Conservation (phyloP, 164 flowering plant genomes). For the Litsea cubeba region DNA sequence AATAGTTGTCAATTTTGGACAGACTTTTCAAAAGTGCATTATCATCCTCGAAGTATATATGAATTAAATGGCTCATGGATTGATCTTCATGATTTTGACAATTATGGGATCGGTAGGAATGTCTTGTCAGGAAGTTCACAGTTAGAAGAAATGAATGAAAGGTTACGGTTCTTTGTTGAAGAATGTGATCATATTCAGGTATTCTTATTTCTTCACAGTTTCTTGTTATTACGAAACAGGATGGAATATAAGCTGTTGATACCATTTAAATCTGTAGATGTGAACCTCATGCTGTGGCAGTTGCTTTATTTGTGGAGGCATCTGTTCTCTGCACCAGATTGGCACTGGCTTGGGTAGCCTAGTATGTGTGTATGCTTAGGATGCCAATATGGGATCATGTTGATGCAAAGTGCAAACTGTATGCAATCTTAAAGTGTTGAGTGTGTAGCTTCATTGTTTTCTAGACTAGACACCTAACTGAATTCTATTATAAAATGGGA, state of each 20-base stretch:
- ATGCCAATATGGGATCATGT: not conserved
- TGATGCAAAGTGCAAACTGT: not conserved
- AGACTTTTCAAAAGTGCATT: constrained; percentile 91
- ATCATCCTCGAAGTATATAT: constrained; percentile 83
- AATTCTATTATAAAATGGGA: not conserved
- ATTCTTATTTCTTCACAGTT: not conserved
- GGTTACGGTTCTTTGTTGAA: constrained; percentile 88
- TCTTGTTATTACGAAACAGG: not conserved
- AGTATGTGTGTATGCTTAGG: not conserved
- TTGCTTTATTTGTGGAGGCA: not conserved
- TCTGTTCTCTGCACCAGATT: too few relatives aligned
- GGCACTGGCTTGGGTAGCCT: not conserved
- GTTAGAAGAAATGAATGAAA: constrained; percentile 77
- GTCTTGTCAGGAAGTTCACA: constrained; percentile 43
- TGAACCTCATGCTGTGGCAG: not conserved
- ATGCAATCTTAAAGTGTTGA: not conserved
- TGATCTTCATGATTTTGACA: constrained; percentile 51
- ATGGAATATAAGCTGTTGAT: not conserved
- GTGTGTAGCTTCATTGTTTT: not conserved
- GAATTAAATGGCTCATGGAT: constrained; percentile 67
- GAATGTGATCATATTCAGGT: constrained; percentile 97
- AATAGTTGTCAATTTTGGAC: constrained; percentile 75
- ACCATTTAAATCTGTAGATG: not conserved
- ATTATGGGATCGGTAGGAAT: constrained; percentile 77
- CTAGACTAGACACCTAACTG: not conserved